Base-by-base conservation (phyloP, 805 yeast genomes). In the Blastobotrys mokoenaii region DNA sequence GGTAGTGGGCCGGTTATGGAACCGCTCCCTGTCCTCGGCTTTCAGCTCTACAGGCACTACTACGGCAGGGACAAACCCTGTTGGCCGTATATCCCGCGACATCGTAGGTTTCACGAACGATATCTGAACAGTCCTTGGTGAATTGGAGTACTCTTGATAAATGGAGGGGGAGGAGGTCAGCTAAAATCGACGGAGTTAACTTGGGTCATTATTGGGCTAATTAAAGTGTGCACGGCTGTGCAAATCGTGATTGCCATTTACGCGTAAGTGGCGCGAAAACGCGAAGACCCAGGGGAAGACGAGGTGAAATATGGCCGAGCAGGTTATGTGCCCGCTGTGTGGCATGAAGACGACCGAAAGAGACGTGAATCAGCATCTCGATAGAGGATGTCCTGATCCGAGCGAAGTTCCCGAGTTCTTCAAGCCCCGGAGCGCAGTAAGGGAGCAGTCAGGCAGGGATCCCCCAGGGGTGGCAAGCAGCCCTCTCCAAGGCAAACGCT, bases 281-380 rank as follows among this genome's bases (percentile, higher is more conserved):
- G 27, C 27, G 27, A 5, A 22, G 27, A 8, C 8, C 27, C 8
- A 4, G 4, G 27, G 33, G 33, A 12, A 17, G 39, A 16, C 39
- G 39, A 12, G 20, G 17, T 17, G 39, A 22, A 8, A 22, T 22
- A 22, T 22, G 27, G 27, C 8, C 4, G 27, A 22, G 27, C 27
- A 22, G 45, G 57, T 57, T 18, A 41, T 40, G 27, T 63, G 67
- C 46, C 67, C 67, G 1, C 39, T 63, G 4, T 63, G 67, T 38
- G 53, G 53, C 18, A 48, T 50, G 44, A 45, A 47, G 12, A 55
- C 65, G n/a, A 49, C 64, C 2, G 57, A 55, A 40, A 46, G 50
- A n/a, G 51, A 45, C 6, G 59, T 64, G 25, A 64, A 64, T 39
- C 40, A 44, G 29, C 68, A 64, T 48, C 44, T 63, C 9, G 68